phyloP scores from a whole-genome alignment of 2,329 filamentous ascomycete genomes.

The Penicillium sp. region DNA sequence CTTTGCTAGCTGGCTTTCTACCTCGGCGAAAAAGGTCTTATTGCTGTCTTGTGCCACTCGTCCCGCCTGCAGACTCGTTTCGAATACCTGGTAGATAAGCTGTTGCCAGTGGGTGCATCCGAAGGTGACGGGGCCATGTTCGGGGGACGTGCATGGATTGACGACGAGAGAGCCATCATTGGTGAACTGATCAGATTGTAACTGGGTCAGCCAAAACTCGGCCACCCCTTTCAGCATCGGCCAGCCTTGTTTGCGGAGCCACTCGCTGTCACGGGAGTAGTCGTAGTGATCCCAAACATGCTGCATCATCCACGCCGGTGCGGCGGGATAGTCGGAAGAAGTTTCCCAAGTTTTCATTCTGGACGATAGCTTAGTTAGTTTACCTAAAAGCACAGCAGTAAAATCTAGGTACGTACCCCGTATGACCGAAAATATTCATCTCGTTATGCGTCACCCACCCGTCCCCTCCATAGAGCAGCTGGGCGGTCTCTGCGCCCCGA shows the following conservation, averaged over 20 bases:
- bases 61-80: conserved; percentile 38
- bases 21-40: conserved; percentile 2
- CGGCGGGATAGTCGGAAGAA: conserved; percentile 42
- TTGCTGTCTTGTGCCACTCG: conserved; percentile 35
- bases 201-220: conserved; percentile 58
- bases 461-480: conserved; percentile 54
- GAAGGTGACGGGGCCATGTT: conserved; percentile 52
- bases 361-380: neutral
- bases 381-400: neutral
- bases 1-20: conserved; percentile 7
- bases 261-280: conserved; percentile 52
- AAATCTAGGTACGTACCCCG: conserved; percentile 30
- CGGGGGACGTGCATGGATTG: conserved; percentile 61
- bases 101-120: conserved; percentile 31
- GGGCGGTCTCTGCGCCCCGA: conserved; percentile 55
- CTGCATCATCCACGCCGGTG: conserved; percentile 61
- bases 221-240: conserved; percentile 57
- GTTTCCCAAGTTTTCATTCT: conserved; percentile 47
- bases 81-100: conserved; percentile 43
- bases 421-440: conserved; percentile 61
- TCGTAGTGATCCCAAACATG: conserved; percentile 60
- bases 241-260: conserved; percentile 52
- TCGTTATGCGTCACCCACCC: conserved; percentile 58
- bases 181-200: conserved; percentile 53
- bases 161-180: conserved; percentile 57